Percentiles rank a stretch among this genome's conserved stretches.
Evolutionary conservation across 2,329 filamentous ascomycete species (phyloP).

Genomic region (Rutstroemia sp.): DNA sequence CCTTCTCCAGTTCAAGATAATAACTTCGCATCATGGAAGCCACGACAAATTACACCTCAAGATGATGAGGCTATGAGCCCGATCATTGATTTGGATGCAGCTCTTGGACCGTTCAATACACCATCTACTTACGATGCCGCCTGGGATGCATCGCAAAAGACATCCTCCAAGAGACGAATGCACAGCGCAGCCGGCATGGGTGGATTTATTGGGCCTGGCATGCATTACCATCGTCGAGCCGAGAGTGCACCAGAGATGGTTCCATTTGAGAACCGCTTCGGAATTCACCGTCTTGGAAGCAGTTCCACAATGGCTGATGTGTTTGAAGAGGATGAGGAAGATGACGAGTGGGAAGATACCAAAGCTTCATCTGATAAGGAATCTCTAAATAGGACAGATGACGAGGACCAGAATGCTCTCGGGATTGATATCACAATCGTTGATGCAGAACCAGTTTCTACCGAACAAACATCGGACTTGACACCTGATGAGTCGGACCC

Average conservation of each 20-base stretch:
- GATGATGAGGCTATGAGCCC: constrained; percentile 64
- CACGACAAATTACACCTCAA: constrained; percentile 31
- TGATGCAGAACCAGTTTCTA: constrained; percentile 34
- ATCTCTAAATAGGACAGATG: constrained; percentile 29
- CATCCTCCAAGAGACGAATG: constrained; percentile 57
- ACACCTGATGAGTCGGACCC: constrained; percentile 29
- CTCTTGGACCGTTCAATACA: constrained; percentile 86
- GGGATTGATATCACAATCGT: constrained; percentile 40
- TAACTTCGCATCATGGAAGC: constrained; percentile 32
- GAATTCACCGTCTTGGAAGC: constrained; percentile 52
- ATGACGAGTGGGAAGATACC: constrained; percentile 37
- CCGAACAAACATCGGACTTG: constrained; percentile 36
- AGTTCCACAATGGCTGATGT: constrained; percentile 77
- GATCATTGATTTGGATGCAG: constrained; percentile 91
- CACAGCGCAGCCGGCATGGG: constrained; percentile 70
- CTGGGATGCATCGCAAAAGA: constrained; percentile 59
- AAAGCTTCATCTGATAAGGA: constrained; percentile 29
- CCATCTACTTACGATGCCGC: constrained; percentile 56
- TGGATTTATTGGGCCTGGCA: constrained; percentile 59
- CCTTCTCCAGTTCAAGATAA: constrained; percentile 18
- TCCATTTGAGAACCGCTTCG: constrained; percentile 60
- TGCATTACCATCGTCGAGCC: constrained; percentile 70
- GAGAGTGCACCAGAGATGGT: constrained; percentile 66
- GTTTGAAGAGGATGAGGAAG: constrained; percentile 74
- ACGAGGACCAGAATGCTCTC: constrained; percentile 30